Evolutionary conservation across 371 early-diverging fungal genomes (phyloP).

Genomic region (Umbelopsis sp.): DNA sequence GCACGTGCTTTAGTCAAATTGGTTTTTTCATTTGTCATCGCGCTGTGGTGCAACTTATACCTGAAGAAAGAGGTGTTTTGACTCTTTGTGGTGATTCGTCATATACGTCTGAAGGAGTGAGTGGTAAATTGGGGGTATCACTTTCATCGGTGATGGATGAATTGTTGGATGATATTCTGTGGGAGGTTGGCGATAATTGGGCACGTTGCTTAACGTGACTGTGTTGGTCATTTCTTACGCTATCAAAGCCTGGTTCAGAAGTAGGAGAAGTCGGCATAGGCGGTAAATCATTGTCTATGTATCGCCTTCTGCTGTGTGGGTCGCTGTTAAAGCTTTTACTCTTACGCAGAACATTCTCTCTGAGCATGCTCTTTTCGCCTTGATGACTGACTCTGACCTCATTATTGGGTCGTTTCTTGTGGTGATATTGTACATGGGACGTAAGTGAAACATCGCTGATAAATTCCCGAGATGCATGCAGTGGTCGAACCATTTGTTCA

Average conservation of each 20-base stretch:
- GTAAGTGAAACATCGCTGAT: neutral
- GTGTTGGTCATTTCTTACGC: neutral
- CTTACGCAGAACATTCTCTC: neutral
- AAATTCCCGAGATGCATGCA: neutral
- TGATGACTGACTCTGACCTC: neutral
- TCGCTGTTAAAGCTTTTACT: neutral
- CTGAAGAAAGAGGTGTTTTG: neutral
- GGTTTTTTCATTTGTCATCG: neutral
- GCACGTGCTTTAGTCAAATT: neutral
- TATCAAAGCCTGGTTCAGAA: neutral
- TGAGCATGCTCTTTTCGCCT: neutral
- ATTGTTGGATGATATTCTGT: neutral
- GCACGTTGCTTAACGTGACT: neutral
- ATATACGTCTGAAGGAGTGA: neutral
- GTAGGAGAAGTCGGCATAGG: neutral
- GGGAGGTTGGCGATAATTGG: too few relatives aligned
- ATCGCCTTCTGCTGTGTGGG: neutral
- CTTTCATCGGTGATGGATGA: neutral
- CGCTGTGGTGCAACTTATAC: neutral
- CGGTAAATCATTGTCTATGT: neutral
- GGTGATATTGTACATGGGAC: neutral
- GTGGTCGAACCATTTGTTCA: neutral
- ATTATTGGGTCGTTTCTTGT: neutral
- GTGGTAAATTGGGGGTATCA: conserved; percentile 1
- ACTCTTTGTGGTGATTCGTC: neutral